Base-by-base conservation (phyloP, 169 alveolate genomes). In the Plasmodium vinckei region DNA sequence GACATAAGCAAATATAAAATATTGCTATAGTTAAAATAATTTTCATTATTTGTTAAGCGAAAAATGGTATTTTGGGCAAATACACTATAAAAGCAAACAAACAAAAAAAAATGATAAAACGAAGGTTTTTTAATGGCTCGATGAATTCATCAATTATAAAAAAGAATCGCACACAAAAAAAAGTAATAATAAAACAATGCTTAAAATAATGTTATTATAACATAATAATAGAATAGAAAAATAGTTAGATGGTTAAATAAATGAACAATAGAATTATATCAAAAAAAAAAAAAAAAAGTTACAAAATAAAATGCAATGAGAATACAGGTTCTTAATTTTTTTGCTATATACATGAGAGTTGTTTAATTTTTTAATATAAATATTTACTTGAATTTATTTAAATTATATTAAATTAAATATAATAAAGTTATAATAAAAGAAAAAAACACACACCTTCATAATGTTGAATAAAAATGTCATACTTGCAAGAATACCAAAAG, bases 21-120 rank as follows among this genome's bases (percentile, higher is more conserved):
- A 79, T 39, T n/a, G 47, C 15, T 19, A 79, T n/a, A 25, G 89
- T 68, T 0, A 75, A 19, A 56, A 51, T 47, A 21, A 2, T 75
- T 13, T 9, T 33, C 88, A 75, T 75, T 63, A 63, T 42, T 17
- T 19, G 53, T 13, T 6, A 69, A 69, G 3, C 17, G 21, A 27
- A 46, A 69, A 49, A 19, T 0, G n/a, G n/a, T 33, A 33, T 33
- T 4, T 33, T 33, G 7, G 5, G 42, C n/a, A n/a, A 57, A 57
- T n/a, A 17, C 21, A 57, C 19, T 1, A 57, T n/a, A 57, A n/a
- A 57, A 15, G 17, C n/a, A 17, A 57, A 57, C 19, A 57, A 57
- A 57, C 9, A 57, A 57, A 57, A 57, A 33, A 33, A 33, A 33
- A 23, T 19, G 21, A n/a, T 54, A 54, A 15, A 6, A 6, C 15